Evolutionary conservation across 352 stramenopile genomes (phyloP).

Genomic region (Phytophthora colocasiae): DNA sequence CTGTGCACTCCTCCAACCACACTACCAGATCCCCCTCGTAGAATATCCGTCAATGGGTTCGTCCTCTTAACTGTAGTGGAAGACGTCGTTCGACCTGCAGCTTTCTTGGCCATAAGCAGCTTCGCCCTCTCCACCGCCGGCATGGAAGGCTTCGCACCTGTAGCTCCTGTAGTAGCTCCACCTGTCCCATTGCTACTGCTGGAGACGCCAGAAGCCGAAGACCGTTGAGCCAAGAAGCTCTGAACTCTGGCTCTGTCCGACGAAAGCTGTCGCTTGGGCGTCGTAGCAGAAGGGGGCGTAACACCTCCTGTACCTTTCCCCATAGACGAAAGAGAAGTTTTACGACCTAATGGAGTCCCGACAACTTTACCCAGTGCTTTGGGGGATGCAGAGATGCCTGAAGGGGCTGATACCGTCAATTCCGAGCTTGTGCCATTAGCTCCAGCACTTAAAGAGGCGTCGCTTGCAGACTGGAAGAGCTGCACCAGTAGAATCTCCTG

Average conservation of each 20-base stretch:
- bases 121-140: conserved; percentile 80
- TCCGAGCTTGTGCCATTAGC: conserved; percentile 8
- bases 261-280: conserved; percentile 58
- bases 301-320: conserved; percentile 15
- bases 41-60: conserved; percentile 81
- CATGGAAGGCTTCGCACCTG: conserved; percentile 44
- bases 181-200: conserved; percentile 19
- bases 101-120: conserved; percentile 81
- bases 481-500: conserved; percentile 82
- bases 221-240: conserved; percentile 69
- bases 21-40: conserved; percentile 73
- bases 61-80: conserved; percentile 65
- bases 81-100: conserved; percentile 27
- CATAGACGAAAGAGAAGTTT: conserved; percentile 25
- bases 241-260: conserved; percentile 67
- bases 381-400: conserved; percentile 17
- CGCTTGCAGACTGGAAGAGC: conserved; percentile 58
- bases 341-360: conserved; percentile 15
- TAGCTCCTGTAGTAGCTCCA: not conserved
- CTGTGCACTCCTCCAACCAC: conserved; percentile 66
- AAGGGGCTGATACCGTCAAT: conserved; percentile 20
- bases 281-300: conserved; percentile 38
- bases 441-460: conserved; percentile 7
- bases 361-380: conserved; percentile 4
- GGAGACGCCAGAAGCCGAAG: conserved; percentile 5